Conservation (phyloP, 106 monocot genomes). For the Ottelia alismoides region DNA sequence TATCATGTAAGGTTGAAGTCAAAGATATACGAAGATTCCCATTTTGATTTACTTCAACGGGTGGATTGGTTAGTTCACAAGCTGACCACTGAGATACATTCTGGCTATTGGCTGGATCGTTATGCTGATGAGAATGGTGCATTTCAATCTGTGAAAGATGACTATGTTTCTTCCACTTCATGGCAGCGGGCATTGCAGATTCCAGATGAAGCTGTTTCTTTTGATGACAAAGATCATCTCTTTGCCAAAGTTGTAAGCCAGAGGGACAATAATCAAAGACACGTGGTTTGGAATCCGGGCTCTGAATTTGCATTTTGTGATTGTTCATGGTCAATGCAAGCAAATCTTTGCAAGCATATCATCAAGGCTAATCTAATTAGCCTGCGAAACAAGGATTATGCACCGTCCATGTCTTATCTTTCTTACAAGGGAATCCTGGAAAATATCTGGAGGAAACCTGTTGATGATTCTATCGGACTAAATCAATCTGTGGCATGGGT, state of each 20-base stretch:
- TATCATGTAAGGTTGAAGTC: constrained; percentile 88
- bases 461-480: constrained; percentile 70
- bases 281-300: constrained; percentile 73
- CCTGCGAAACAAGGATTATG: constrained; percentile 21
- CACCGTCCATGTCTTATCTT: constrained; percentile 35
- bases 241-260: constrained; percentile 70
- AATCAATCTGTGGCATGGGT: constrained; percentile 77
- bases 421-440: constrained; percentile 49
- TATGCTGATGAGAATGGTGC: constrained; percentile 91
- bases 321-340: constrained; percentile 85
- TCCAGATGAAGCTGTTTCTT: constrained; percentile 49
- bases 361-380: constrained; percentile 76
- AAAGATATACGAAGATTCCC: constrained; percentile 83
- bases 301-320: constrained; percentile 85
- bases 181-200: constrained; percentile 84
- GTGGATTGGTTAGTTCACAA: constrained; percentile 97
- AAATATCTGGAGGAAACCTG: constrained; percentile 47
- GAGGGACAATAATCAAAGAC: constrained; percentile 23
- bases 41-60: constrained; percentile 71
- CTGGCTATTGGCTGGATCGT: constrained; percentile 81
- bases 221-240: constrained; percentile 36
- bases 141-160: constrained; percentile 68
- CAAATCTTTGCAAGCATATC: constrained; percentile 91
- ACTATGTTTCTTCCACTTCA: constrained; percentile 71
- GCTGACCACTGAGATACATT: constrained; percentile 95